Percentiles rank a stretch among this genome's conserved stretches.
Conservation (phyloP, 352 stramenopile species). For the Globisporangium parvum region DNA sequence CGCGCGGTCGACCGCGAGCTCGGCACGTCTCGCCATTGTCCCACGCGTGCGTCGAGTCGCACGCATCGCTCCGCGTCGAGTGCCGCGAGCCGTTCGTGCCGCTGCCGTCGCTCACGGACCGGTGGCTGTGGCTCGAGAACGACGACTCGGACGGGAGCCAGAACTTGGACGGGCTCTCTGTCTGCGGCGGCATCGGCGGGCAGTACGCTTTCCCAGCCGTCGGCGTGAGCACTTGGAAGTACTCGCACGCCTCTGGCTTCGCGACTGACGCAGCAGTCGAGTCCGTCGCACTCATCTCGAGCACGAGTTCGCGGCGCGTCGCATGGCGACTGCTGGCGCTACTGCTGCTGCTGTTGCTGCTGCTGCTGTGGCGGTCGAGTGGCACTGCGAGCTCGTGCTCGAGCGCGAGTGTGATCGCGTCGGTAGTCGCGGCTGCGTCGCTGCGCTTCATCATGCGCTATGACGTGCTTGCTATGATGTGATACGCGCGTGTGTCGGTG, state of each 20-base stretch:
- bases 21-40: neutral
- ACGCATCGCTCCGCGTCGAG: constrained; percentile 13
- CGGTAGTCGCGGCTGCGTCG: too few relatives aligned
- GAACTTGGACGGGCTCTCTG: constrained; percentile 2
- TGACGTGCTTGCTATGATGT: too few relatives aligned
- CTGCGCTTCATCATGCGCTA: too few relatives aligned
- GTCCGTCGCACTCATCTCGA: neutral
- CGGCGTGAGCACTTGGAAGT: constrained; percentile 12
- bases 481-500: too few relatives aligned
- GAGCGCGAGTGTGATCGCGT: neutral
- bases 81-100: constrained; percentile 18
- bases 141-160: constrained; percentile 15
- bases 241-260: constrained; percentile 8
- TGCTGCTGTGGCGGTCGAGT: neutral
- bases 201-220: constrained; percentile 3
- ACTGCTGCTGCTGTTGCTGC: neutral
- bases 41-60: constrained; percentile 3
- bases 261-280: neutral
- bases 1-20: neutral
- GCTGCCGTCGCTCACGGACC: constrained; percentile 9
- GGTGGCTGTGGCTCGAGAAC: constrained; percentile 15
- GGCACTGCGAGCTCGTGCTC: constrained; percentile 2
- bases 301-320: neutral
- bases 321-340: neutral
- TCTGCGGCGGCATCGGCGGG: neutral